Percentiles rank a stretch among this genome's conserved stretches.
Evolutionary conservation across 805 yeast species (phyloP).

Genomic region (Blastobotrys parvus): DNA sequence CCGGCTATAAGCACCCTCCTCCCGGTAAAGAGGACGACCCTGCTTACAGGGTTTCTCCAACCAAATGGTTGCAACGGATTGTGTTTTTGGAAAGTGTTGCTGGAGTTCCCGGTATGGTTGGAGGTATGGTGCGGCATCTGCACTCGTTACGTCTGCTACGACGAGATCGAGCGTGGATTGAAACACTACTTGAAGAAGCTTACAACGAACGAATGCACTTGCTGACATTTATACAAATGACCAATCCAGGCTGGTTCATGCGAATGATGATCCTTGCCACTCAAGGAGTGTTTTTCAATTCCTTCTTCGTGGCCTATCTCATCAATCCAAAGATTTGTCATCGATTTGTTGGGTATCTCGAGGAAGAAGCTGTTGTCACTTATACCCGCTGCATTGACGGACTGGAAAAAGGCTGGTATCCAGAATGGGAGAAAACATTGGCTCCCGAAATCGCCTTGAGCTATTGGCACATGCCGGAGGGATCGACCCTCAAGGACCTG

Average conservation of each 20-base stretch:
- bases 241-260: slow-evolving; percentile 54
- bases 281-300: slow-evolving; percentile 63
- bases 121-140: slow-evolving; percentile 62
- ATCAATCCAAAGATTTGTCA: slow-evolving; percentile 58
- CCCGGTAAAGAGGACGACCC: slow-evolving; percentile 29
- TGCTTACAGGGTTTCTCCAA: slow-evolving; percentile 46
- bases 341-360: slow-evolving; percentile 68
- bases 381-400: slow-evolving; percentile 55
- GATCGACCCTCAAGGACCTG: slow-evolving; percentile 51
- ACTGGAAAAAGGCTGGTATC: slow-evolving; percentile 40
- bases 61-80: slow-evolving; percentile 51
- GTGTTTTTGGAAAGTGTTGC: slow-evolving; percentile 66
- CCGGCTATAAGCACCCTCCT: slow-evolving; percentile 49
- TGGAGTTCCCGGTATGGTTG: slow-evolving; percentile 76
- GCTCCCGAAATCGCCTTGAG: slow-evolving; percentile 44
- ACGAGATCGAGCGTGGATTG: slow-evolving; percentile 69
- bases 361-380: slow-evolving; percentile 68
- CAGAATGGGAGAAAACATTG: slow-evolving; percentile 34
- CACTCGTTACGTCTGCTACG: slow-evolving; percentile 52
- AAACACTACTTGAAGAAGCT: slow-evolving; percentile 65
- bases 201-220: slow-evolving; percentile 74
- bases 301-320: slow-evolving; percentile 53
- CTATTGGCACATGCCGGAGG: slow-evolving; percentile 52
- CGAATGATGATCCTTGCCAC: slow-evolving; percentile 47
- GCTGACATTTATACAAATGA: slow-evolving; percentile 56